Evolutionary conservation across 805 yeast species (phyloP).

Genomic region (Candida dendrica): DNA sequence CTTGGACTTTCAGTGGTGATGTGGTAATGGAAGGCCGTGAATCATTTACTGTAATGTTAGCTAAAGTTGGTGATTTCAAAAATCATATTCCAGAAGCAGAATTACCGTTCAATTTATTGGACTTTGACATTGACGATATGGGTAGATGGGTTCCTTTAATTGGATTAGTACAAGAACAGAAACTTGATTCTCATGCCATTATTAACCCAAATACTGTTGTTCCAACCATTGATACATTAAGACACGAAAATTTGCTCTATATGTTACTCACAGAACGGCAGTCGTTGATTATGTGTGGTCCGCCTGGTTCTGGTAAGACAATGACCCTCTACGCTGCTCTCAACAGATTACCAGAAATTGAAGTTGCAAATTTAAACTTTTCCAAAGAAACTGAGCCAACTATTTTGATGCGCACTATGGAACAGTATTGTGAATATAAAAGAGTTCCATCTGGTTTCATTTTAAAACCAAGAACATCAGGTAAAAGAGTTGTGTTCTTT

Average conservation of each 20-base stretch:
- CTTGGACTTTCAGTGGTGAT: constrained; percentile 69
- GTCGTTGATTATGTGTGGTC: constrained; percentile 79
- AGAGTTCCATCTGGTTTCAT: constrained; percentile 42
- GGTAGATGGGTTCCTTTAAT: constrained; percentile 40
- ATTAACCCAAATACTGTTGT: constrained; percentile 57
- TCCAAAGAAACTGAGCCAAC: constrained; percentile 72
- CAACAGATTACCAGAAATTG: constrained; percentile 47
- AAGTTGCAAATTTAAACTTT: constrained; percentile 66
- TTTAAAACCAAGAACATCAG: constrained; percentile 52
- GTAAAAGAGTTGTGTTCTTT: constrained; percentile 72
- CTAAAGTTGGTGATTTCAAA: constrained; percentile 13
- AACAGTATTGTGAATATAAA: constrained; percentile 63
- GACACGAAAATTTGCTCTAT: constrained; percentile 56
- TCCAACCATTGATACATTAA: constrained; percentile 71
- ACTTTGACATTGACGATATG: constrained; percentile 36
- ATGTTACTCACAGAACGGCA: constrained; percentile 47
- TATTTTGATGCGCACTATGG: constrained; percentile 54
- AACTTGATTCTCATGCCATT: constrained; percentile 54
- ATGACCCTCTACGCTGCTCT: constrained; percentile 77
- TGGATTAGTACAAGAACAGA: constrained; percentile 30
- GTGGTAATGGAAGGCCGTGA: constrained; percentile 30
- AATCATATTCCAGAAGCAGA: constrained; percentile 8
- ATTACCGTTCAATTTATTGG: constrained; percentile 20
- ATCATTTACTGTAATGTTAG: constrained; percentile 26
- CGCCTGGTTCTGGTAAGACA: constrained; percentile 96